Conservation (phyloP, 164 flowering plant genomes). For the Sextonia rubra region DNA sequence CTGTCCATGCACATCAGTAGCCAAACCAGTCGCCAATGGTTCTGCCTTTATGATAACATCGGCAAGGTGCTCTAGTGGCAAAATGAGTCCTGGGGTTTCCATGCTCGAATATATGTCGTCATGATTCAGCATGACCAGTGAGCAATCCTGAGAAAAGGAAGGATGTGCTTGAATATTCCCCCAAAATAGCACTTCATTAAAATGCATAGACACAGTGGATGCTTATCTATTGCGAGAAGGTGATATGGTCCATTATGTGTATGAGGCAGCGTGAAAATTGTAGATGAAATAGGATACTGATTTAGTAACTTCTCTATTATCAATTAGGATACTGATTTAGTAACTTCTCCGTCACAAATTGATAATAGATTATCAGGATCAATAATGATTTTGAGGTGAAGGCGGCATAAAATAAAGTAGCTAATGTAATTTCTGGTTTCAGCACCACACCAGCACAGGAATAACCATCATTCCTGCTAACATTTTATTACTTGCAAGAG, state of each 20-base stretch:
- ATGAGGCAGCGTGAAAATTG: not conserved
- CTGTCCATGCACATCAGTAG: conserved; percentile 95
- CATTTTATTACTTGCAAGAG: not conserved
- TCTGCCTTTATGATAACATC: conserved; percentile 63
- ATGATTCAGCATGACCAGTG: conserved; percentile 61
- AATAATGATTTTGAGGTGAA: too few relatives aligned
- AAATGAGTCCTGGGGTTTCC: conserved; percentile 34
- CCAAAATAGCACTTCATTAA: not conserved
- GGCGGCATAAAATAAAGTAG: not conserved
- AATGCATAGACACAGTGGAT: not conserved
- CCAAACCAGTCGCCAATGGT: conserved; percentile 82
- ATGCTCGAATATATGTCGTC: conserved; percentile 57
- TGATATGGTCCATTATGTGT: not conserved
- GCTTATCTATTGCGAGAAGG: not conserved
- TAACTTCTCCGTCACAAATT: too few relatives aligned
- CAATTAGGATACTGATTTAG: too few relatives aligned
- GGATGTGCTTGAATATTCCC: not conserved
- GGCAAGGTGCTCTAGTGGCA: conserved; percentile 68
- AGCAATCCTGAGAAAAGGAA: conserved; percentile 50
- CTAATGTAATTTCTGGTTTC: not conserved
- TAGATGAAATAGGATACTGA: not conserved
- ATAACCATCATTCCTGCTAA: not conserved
- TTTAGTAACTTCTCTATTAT: too few relatives aligned
- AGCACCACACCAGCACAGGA: not conserved
- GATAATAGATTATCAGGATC: too few relatives aligned